phyloP scores from a whole-genome alignment of 495 filamentous ascomycete species.

The Podospora pseudocomata region DNA sequence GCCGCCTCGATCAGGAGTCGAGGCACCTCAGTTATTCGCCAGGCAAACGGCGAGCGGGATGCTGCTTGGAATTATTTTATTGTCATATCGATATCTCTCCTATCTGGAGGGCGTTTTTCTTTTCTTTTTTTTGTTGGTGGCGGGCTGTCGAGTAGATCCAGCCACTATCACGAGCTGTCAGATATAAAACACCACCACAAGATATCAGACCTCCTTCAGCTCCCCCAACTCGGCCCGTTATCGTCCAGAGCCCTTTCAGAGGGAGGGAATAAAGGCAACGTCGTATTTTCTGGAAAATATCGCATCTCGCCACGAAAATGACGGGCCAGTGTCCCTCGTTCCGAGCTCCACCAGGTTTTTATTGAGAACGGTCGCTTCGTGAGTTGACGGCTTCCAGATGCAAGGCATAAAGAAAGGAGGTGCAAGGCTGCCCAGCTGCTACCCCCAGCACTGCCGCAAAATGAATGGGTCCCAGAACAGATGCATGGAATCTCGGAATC shows the following conservation, averaged over 20 bases:
- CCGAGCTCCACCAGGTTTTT: conserved; percentile 19
- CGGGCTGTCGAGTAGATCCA: neutral
- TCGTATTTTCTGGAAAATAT: conserved; percentile 17
- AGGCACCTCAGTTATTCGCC: conserved; percentile 22
- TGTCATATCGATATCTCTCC: neutral
- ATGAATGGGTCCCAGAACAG: neutral
- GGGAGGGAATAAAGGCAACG: neutral
- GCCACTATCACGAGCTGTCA: neutral
- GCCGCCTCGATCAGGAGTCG: conserved; percentile 16
- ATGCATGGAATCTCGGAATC: conserved; percentile 2
- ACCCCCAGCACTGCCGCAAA: neutral
- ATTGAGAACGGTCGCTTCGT: conserved; percentile 11
- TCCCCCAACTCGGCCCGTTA: conserved; percentile 10
- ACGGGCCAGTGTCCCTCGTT: conserved; percentile 15
- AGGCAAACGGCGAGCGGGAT: neutral
- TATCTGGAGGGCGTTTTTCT: neutral
- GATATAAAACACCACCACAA: neutral
- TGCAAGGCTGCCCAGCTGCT: conserved; percentile 6
- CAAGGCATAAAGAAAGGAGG: conserved; percentile 5
- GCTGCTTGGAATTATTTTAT: conserved; percentile 1
- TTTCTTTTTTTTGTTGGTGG: neutral
- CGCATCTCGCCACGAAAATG: conserved; percentile 9
- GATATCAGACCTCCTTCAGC: neutral
- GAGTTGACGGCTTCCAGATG: neutral
- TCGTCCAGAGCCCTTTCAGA: neutral